A percentile compares a stretch with the other conserved stretches of the same genome.
These are phyloP conservation scores for Calocera cornea DNA, from an alignment of 768 basidiomycete species.

Conservation along the genomic window DNA sequence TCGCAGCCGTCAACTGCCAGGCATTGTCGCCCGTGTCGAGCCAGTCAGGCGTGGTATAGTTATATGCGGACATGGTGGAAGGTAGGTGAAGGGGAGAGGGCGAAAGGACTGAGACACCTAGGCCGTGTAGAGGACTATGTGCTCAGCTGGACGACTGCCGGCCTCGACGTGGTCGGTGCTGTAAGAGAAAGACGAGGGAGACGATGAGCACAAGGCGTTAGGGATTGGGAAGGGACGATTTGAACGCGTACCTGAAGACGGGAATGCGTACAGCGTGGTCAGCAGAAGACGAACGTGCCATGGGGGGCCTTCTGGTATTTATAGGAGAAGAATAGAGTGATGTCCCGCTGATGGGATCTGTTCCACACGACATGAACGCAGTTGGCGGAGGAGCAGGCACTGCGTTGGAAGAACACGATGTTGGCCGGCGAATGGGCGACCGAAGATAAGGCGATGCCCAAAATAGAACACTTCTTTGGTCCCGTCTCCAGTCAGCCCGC, in stretches of 20 bases:
- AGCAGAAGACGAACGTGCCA: neutral
- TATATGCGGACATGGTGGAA: neutral
- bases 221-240: neutral
- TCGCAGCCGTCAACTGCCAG: constrained; percentile 10
- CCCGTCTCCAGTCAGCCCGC: no score
- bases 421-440: no score
- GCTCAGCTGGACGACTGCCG: neutral
- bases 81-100: neutral
- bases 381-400: no score
- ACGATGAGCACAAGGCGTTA: neutral
- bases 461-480: no score
- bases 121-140: no score
- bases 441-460: no score
- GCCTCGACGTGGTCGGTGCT: neutral
- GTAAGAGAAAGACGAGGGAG: neutral
- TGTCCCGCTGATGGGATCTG: neutral
- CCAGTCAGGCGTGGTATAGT: constrained; percentile 5
- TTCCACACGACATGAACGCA: no score
- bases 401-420: no score
- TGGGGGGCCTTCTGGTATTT: neutral
- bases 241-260: neutral
- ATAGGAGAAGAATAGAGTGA: neutral
- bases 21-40: constrained; percentile 9
- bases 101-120: no score
- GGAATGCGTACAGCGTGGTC: neutral